Percentiles rank a stretch among this genome's conserved stretches.
These are phyloP conservation scores for Knufia petricola DNA, from an alignment of 2,329 filamentous ascomycete species.

Conservation along the genomic window DNA sequence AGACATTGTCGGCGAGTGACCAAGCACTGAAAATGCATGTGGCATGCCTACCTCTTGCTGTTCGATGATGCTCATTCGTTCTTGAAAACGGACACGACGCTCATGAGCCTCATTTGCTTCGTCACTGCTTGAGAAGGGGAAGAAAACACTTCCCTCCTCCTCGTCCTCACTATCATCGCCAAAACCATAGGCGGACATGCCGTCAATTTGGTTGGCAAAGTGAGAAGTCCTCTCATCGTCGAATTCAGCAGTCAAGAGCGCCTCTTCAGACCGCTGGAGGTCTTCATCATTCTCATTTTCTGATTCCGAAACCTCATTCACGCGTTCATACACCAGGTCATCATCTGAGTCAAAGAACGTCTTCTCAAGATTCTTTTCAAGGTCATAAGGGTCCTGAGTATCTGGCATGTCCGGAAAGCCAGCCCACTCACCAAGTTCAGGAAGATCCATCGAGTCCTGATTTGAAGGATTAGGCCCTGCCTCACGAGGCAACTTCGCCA, in stretches of 20 bases:
- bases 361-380: conserved; percentile 16
- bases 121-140: conserved; percentile 22
- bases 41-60: conserved; percentile 5
- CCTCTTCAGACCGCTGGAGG: conserved; percentile 56
- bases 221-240: conserved; percentile 19
- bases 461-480: conserved; percentile 23
- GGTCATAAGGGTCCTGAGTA: background rate
- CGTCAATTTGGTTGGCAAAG: conserved; percentile 23
- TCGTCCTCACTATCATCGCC: conserved; percentile 29
- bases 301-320: conserved; percentile 72
- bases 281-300: conserved; percentile 54
- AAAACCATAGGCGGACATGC: conserved; percentile 23
- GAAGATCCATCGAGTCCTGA: conserved; percentile 12
- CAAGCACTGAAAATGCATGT: conserved; percentile 15
- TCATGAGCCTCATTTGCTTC: conserved; percentile 31
- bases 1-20: conserved; percentile 22
- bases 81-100: conserved; percentile 62
- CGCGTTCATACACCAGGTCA: conserved; percentile 51
- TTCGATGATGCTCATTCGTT: conserved; percentile 3
- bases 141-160: conserved; percentile 28
- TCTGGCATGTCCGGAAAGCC: conserved; percentile 7
- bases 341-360: conserved; percentile 24
- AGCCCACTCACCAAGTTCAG: conserved; percentile 12
- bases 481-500: conserved; percentile 33
- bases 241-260: conserved; percentile 28